A percentile compares a stretch with the other conserved stretches of the same genome.
phyloP scores from a whole-genome alignment of 345 rosid species.

The Acer saccharum region DNA sequence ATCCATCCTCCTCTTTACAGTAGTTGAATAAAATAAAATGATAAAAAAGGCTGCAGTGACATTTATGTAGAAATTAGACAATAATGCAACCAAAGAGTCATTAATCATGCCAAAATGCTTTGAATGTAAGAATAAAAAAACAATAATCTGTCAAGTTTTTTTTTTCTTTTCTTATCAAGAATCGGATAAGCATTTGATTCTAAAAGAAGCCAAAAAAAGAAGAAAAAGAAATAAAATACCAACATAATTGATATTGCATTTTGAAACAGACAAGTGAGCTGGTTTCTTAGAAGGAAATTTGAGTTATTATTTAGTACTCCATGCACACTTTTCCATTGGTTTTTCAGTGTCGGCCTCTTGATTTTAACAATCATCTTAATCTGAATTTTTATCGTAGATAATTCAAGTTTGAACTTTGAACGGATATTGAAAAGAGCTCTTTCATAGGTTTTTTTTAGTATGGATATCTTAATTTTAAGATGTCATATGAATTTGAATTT shows the following conservation, averaged over 20 bases:
- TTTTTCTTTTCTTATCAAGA: neutral
- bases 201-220: neutral
- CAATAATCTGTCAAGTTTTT: neutral
- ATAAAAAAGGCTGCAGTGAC: neutral
- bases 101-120: neutral
- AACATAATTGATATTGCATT: slow-evolving; percentile 2
- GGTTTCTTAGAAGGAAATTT: neutral
- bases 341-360: too few species aligned
- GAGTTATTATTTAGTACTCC: neutral
- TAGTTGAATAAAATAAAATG: neutral
- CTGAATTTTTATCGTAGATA: too few species aligned
- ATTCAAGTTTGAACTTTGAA: too few species aligned
- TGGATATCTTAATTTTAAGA: too few species aligned
- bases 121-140: neutral
- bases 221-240: neutral
- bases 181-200: slow-evolving; percentile 4
- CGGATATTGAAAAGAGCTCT: too few species aligned
- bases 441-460: too few species aligned
- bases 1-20: neutral
- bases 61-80: neutral
- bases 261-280: neutral
- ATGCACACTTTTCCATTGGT: too few species aligned
- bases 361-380: neutral
- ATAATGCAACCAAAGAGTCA: neutral
- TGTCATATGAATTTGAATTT: too few species aligned